Conservation (phyloP, 768 basidiomycete genomes). For the Termitomyces sp. region DNA sequence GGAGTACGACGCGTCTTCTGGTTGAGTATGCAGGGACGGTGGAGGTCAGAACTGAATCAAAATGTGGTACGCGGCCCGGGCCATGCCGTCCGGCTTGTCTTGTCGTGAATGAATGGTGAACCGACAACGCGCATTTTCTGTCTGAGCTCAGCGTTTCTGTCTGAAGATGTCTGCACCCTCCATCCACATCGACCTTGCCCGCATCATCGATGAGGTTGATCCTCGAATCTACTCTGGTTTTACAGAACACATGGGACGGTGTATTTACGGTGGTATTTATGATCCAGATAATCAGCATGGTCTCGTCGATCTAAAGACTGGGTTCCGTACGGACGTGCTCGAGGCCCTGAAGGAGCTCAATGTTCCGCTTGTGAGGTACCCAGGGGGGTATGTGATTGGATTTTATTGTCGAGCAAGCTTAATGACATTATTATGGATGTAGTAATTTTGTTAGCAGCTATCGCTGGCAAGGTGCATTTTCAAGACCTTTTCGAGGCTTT, state of each 20-base stretch:
- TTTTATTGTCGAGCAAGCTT: neutral
- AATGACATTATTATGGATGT: neutral
- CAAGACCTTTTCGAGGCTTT: neutral
- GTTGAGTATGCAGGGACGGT: neutral
- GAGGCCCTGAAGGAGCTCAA: conserved; percentile 40
- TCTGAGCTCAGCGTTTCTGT: neutral
- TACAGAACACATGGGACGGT: conserved; percentile 56
- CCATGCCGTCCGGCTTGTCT: neutral
- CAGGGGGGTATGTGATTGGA: conserved; percentile 36
- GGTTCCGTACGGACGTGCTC: conserved; percentile 48
- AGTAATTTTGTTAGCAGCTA: conserved; percentile 53
- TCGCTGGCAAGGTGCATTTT: conserved; percentile 39
- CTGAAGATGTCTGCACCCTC: conserved; percentile 10
- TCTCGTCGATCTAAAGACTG: conserved; percentile 33
- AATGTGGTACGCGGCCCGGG: neutral
- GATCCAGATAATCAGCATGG: conserved; percentile 31
- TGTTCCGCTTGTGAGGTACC: conserved; percentile 46
- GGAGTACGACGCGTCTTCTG: neutral
- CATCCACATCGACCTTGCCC: conserved; percentile 38
- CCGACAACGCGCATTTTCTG: neutral
- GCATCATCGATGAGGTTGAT: conserved; percentile 37
- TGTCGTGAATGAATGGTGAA: neutral
- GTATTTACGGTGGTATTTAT: conserved; percentile 49
- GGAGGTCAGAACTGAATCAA: neutral
- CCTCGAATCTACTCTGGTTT: conserved; percentile 56